Evolutionary conservation across 2,329 filamentous ascomycete genomes (phyloP), one percentile per base, ranked within the genome.

Genomic region (Curvularia sp.): DNA sequence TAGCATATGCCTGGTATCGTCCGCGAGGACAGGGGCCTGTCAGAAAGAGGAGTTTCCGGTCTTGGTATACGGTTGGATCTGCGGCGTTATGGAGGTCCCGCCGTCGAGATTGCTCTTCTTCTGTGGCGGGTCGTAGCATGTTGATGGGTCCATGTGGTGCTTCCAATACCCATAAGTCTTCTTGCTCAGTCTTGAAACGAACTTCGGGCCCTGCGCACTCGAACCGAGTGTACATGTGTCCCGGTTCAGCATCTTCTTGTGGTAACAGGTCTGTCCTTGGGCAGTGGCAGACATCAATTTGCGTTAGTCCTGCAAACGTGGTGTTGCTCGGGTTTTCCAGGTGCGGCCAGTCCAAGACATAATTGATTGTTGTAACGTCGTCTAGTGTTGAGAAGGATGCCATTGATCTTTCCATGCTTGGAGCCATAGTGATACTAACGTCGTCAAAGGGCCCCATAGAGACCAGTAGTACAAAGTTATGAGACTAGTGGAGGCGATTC

Each of bases 301-400:
- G 71, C 8, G 63, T 61, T 7, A 58, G 51, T 5, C 69, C 67
- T 10, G 62, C 66, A 39, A 73, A 75, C 6, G 74, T 75, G 7
- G 66, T 69, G 47, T 72, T 72, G 58, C 66, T 69, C 1, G 73
- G 72, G 35, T 72, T 67, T 4, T 72, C 64, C 5, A 76, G 61
- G 55, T 67, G 62, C 4, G 67, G 65, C 68, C 71, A 75, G 18
- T 58, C 47, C 15, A 74, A 62, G 6, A 57, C 53, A 74, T 76
- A 76, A 53, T 75, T 77, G 38, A 82, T 64, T 2, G 69, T 70
- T 18, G 68, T 72, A 5, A 75, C 55, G 10, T 77, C 73, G 51
- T 77, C 68, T 5, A 76, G 77, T 54, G 75, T 68, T 22, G 64
- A 62, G n/a, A 61, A 20, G 70, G 58, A 47, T 68, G 62, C 43